phyloP scores from a whole-genome alignment of 225 moss, liverwort and hornwort species.

The Antitrichia curtipendula region DNA sequence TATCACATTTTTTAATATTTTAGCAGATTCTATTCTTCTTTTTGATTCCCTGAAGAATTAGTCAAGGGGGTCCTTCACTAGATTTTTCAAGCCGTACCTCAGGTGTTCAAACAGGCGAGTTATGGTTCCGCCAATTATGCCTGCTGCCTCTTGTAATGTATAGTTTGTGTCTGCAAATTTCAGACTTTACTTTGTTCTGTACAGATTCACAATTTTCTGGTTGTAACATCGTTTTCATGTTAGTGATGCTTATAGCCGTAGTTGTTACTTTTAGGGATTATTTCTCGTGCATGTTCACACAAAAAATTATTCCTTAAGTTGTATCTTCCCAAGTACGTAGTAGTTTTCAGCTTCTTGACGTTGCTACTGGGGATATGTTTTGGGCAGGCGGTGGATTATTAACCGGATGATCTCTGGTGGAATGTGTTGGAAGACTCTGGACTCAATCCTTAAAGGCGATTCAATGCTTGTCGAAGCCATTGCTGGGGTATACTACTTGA shows the following conservation, averaged over 20 bases:
- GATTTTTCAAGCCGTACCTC: not conserved
- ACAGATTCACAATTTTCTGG: not conserved
- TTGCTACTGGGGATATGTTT: not conserved
- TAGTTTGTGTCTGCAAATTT: not conserved
- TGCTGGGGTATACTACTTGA: conserved; percentile 49
- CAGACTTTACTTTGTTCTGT: not conserved
- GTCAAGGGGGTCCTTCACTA: not conserved
- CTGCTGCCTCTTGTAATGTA: not conserved
- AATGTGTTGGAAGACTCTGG: conserved; percentile 28
- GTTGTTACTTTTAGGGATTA: not conserved
- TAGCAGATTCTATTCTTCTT: not conserved
- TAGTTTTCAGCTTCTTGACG: conserved; percentile 6
- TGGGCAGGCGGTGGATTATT: conserved; percentile 78
- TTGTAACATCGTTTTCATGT: not conserved
- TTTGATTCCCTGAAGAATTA: not conserved
- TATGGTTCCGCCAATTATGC: not conserved
- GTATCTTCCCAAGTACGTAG: not conserved
- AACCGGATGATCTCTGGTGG: conserved; percentile 51
- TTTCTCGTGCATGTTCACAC: not conserved
- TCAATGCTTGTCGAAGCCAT: conserved; percentile 85
- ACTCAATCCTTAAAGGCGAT: conserved; percentile 52
- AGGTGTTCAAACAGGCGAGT: not conserved
- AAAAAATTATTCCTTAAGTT: not conserved
- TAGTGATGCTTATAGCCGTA: not conserved
- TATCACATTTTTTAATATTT: not conserved